Percentiles rank a stretch among this genome's conserved stretches.
Evolutionary conservation across 352 stramenopile species (phyloP).

Genomic region (Phytophthora tubulina): DNA sequence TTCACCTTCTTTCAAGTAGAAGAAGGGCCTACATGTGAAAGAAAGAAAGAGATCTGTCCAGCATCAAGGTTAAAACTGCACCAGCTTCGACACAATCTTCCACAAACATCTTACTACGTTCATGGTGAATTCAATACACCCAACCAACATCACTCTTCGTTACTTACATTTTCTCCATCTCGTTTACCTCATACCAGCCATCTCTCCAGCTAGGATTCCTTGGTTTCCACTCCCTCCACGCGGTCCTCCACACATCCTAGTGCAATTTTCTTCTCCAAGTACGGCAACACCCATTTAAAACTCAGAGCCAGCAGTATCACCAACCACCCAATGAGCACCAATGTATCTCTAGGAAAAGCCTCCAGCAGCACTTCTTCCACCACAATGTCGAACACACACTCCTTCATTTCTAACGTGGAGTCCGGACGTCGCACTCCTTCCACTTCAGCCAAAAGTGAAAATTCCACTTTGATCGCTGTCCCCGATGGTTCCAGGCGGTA

Average conservation of each 20-base stretch:
- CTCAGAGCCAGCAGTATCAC: constrained; percentile 50
- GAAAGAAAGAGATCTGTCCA: too few relatives aligned
- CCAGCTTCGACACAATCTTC: too few relatives aligned
- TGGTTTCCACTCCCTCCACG: constrained; percentile 25
- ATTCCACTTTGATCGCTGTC: constrained; percentile 43
- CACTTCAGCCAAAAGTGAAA: constrained; percentile 56
- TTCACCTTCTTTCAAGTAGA: too few relatives aligned
- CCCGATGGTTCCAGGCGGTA: constrained; percentile 44
- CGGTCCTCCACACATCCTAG: constrained; percentile 54
- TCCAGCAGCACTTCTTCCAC: constrained; percentile 74
- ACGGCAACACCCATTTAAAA: constrained; percentile 53
- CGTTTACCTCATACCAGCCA: too few relatives aligned
- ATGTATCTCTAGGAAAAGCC: constrained; percentile 60
- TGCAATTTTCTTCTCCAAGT: constrained; percentile 61
- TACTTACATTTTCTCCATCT: too few relatives aligned
- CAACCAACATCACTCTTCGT: too few relatives aligned
- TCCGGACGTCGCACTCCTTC: constrained; percentile 63
- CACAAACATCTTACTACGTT: too few relatives aligned
- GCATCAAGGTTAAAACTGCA: too few relatives aligned
- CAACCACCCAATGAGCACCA: constrained; percentile 69
- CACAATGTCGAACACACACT: constrained; percentile 80
- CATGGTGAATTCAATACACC: too few relatives aligned
- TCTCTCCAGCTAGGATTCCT: constrained; percentile 48
- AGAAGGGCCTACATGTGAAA: too few relatives aligned
- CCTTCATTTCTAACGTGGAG: constrained; percentile 33